These are phyloP conservation scores for Raffaelea deltoideospora DNA, from an alignment of 2,329 filamentous ascomycete species.

Conservation along the genomic window DNA sequence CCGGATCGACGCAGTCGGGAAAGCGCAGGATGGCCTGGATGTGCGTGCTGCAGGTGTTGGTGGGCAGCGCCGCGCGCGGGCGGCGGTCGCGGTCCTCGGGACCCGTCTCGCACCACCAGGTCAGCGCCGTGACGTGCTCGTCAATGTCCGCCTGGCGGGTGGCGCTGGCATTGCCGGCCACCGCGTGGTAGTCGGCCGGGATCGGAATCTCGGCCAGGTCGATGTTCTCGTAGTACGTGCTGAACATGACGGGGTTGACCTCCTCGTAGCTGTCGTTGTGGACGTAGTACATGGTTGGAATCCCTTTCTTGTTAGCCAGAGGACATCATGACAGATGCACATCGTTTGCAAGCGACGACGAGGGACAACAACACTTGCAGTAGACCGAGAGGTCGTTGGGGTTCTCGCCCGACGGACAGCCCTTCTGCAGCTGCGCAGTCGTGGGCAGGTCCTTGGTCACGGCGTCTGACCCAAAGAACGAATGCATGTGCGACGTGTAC, in stretches of 20 bases:
- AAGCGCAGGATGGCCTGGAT: conserved; percentile 28
- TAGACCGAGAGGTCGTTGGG: conserved; percentile 27
- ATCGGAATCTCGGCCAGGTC: conserved; percentile 27
- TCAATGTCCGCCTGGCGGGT: conserved; percentile 17
- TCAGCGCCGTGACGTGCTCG: conserved; percentile 14
- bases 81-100: conserved; percentile 14
- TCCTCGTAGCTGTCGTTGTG: conserved; percentile 21
- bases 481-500: conserved; percentile 26
- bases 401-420: conserved; percentile 26
- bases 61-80: conserved; percentile 16
- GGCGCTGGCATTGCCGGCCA: conserved; percentile 26
- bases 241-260: conserved; percentile 23
- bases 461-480: conserved; percentile 27
- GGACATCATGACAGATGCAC: neutral
- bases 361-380: conserved; percentile 14
- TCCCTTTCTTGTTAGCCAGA: conserved; percentile 14
- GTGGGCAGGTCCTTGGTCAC: conserved; percentile 22
- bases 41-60: conserved; percentile 23
- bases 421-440: conserved; percentile 18
- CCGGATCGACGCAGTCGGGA: conserved; percentile 25
- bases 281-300: conserved; percentile 26
- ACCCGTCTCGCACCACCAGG: conserved; percentile 22
- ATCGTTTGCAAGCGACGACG: neutral
- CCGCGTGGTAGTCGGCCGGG: conserved; percentile 24
- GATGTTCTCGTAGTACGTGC: conserved; percentile 28